These are phyloP conservation scores for Clitoria ternatea DNA, from an alignment of 306 rosid species.

Conservation along the genomic window DNA sequence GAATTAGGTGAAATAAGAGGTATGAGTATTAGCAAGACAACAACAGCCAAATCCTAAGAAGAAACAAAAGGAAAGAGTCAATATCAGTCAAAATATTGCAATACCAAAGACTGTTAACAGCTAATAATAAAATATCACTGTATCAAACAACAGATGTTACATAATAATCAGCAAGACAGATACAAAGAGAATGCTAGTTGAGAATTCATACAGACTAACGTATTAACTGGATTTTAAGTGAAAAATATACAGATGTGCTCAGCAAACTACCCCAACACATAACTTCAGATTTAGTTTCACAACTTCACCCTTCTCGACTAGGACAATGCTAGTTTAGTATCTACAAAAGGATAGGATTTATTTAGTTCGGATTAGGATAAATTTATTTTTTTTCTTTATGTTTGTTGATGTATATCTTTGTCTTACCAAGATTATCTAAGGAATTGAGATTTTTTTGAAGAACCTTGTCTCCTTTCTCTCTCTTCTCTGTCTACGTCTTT, in stretches of 20 bases:
- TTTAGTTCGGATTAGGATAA: neutral
- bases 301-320: neutral
- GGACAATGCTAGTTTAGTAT: conserved; percentile 1
- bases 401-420: neutral
- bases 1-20: conserved; percentile 99
- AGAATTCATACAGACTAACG: neutral
- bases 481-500: neutral
- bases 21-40: conserved; percentile 95
- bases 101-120: neutral
- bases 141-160: neutral
- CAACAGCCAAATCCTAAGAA: conserved; percentile 97
- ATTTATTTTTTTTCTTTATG: neutral
- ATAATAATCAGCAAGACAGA: conserved; percentile 16
- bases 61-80: conserved; percentile 30
- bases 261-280: neutral
- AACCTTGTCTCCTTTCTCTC: neutral
- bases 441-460: neutral
- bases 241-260: neutral
- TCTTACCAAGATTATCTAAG: neutral
- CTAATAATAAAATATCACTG: neutral
- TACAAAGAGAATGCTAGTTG: neutral
- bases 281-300: conserved; percentile 10
- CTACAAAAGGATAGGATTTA: neutral
- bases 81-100: conserved; percentile 18
- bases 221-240: neutral